These are phyloP conservation scores for Aspergillus quadrilineatus DNA, from an alignment of 2,329 filamentous ascomycete genomes.

Conservation along the genomic window DNA sequence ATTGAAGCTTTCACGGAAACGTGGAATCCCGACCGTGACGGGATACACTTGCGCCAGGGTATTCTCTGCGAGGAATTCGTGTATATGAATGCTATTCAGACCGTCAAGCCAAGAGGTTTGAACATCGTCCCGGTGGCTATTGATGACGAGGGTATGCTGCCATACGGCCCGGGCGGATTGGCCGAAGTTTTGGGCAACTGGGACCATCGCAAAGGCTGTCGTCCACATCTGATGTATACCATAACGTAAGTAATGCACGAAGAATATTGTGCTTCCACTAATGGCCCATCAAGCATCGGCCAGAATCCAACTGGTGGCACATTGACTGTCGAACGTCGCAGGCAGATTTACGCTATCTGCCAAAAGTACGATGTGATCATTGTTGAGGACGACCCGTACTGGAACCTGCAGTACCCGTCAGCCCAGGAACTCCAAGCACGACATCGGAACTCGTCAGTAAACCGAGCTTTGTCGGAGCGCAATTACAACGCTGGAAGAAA, in stretches of 20 bases:
- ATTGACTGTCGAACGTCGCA: constrained; percentile 69
- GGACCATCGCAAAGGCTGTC: constrained; percentile 70
- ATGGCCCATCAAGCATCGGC: constrained; percentile 60
- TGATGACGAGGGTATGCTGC: constrained; percentile 77
- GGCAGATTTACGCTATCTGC: constrained; percentile 76
- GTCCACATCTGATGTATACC: constrained; percentile 84
- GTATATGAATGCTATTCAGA: constrained; percentile 74
- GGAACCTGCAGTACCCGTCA: constrained; percentile 86
- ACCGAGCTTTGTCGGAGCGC: constrained; percentile 36
- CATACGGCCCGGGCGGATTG: constrained; percentile 69
- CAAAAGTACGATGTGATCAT: constrained; percentile 86
- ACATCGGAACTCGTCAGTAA: constrained; percentile 28
- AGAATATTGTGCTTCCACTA: constrained; percentile 2
- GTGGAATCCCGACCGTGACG: constrained; percentile 69
- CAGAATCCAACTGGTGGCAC: constrained; percentile 84
- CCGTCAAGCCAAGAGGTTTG: constrained; percentile 65
- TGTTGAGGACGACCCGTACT: constrained; percentile 92
- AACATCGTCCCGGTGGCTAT: constrained; percentile 72
- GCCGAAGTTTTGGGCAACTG: constrained; percentile 78
- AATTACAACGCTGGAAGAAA: constrained; percentile 47
- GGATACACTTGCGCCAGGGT: constrained; percentile 68
- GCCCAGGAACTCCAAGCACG: constrained; percentile 50
- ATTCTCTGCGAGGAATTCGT: constrained; percentile 77
- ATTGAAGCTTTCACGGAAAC: constrained; percentile 73
- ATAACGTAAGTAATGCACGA: constrained; percentile 64